Evolutionary conservation across 345 rosid species (phyloP).

Genomic region (Eucalyptus camaldulensis): DNA sequence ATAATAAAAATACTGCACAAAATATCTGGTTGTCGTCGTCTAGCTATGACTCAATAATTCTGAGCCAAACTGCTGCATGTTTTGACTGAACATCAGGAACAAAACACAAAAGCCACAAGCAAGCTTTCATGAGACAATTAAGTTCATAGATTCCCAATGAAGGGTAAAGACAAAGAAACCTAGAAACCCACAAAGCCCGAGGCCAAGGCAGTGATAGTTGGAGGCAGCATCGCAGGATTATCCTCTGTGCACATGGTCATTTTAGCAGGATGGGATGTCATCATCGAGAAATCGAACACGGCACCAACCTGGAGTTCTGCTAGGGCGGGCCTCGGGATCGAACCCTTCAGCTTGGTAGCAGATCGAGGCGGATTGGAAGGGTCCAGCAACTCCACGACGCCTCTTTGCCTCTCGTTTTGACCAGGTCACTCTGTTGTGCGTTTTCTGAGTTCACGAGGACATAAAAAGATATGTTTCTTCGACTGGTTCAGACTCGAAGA

Average conservation of each 20-base stretch:
- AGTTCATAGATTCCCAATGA: not conserved
- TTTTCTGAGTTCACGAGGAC: not conserved
- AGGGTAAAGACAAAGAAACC: too few relatives aligned
- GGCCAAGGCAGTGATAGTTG: constrained; percentile 2
- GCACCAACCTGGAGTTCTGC: not conserved
- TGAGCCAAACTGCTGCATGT: too few relatives aligned
- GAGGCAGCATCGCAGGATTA: constrained; percentile 10
- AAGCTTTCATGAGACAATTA: not conserved
- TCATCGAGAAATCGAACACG: not conserved
- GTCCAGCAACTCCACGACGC: not conserved
- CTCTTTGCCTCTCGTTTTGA: not conserved
- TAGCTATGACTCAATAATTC: too few relatives aligned
- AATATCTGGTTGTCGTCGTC: too few relatives aligned
- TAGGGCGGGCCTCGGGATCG: not conserved
- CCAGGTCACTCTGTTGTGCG: not conserved
- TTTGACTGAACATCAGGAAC: not conserved
- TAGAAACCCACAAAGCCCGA: not conserved
- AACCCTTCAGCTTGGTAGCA: not conserved
- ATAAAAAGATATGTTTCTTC: not conserved
- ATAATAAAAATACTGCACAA: too few relatives aligned
- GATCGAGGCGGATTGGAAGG: not conserved
- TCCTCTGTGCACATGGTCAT: not conserved
- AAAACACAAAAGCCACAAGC: not conserved
- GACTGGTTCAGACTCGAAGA: not conserved
- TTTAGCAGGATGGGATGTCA: not conserved